Evolutionary conservation across 192 early-diverging fungal species (phyloP).

Genomic region (Ambispora gerdemannii): DNA sequence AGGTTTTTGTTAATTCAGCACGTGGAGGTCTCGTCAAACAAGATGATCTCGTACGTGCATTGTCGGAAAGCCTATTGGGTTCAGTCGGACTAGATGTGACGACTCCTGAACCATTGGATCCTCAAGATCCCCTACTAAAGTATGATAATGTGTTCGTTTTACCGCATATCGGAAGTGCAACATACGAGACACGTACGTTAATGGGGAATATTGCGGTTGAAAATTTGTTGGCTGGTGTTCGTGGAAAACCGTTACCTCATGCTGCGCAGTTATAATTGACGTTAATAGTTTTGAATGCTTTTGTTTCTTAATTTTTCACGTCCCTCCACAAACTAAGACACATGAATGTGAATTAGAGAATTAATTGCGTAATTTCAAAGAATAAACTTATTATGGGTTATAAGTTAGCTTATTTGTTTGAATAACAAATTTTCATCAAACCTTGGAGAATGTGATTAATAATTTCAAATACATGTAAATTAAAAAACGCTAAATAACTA

Average conservation of each 20-base stretch:
- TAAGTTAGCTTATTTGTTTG: too few species aligned
- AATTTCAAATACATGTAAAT: too few species aligned
- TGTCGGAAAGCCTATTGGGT: conserved; percentile 56
- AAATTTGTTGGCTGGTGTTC: conserved; percentile 63
- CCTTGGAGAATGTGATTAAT: too few species aligned
- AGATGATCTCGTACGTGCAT: conserved; percentile 60
- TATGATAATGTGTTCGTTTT: conserved; percentile 66
- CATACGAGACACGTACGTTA: conserved; percentile 75
- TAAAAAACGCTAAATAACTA: too few species aligned
- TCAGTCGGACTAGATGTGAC: conserved; percentile 85
- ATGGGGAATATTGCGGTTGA: conserved; percentile 77
- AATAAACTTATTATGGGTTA: too few species aligned
- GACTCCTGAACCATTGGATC: conserved; percentile 76
- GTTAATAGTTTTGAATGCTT: too few species aligned
- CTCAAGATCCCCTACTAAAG: conserved; percentile 55
- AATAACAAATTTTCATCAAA: too few species aligned
- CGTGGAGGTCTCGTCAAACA: conserved; percentile 81
- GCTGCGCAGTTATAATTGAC: too few species aligned
- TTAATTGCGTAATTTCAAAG: too few species aligned
- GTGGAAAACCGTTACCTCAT: conserved; percentile 49
- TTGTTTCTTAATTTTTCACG: too few species aligned
- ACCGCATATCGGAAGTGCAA: conserved; percentile 83
- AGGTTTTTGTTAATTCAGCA: conserved; percentile 79
- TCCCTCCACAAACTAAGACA: too few species aligned
- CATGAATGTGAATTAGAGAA: too few species aligned